Evolutionary conservation across 306 rosid species (phyloP).

Genomic region (Corylus heterophylla): DNA sequence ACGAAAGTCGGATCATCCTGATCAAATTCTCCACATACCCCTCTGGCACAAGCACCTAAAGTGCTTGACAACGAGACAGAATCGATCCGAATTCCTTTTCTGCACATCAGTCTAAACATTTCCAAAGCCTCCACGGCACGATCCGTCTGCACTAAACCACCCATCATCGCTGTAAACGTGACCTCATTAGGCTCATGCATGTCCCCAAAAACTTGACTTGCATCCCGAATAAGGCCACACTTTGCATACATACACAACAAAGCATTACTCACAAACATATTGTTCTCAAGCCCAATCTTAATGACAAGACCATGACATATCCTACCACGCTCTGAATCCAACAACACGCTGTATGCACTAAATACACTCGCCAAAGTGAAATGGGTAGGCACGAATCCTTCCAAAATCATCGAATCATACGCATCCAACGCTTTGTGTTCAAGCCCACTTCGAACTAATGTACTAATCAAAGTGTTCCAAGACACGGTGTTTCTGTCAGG

Average conservation of each 20-base stretch:
- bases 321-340: slow-evolving; percentile 52
- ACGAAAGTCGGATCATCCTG: slow-evolving; percentile 23
- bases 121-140: slow-evolving; percentile 50
- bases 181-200: slow-evolving; percentile 70
- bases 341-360: slow-evolving; percentile 52
- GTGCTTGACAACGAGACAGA: slow-evolving; percentile 64
- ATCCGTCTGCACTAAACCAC: slow-evolving; percentile 50
- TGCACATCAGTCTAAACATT: slow-evolving; percentile 59
- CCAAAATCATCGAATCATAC: slow-evolving; percentile 46
- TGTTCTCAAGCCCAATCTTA: slow-evolving; percentile 55
- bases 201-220: slow-evolving; percentile 50
- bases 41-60: slow-evolving; percentile 58
- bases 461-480: slow-evolving; percentile 57
- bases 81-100: slow-evolving; percentile 57
- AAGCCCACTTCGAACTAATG: slow-evolving; percentile 51
- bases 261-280: slow-evolving; percentile 59
- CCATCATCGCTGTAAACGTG: slow-evolving; percentile 73
- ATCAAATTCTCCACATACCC: slow-evolving; percentile 40
- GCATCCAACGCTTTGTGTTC: slow-evolving; percentile 52
- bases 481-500: slow-evolving; percentile 70
- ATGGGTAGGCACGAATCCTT: slow-evolving; percentile 56
- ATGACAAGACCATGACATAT: slow-evolving; percentile 59
- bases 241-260: slow-evolving; percentile 61
- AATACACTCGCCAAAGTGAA: slow-evolving; percentile 65
- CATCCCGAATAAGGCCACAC: slow-evolving; percentile 56